Evolutionary conservation across 371 early-diverging fungal genomes (phyloP), one percentile per base, ranked within the genome.

Genomic region (Apophysomyces ossiformis): DNA sequence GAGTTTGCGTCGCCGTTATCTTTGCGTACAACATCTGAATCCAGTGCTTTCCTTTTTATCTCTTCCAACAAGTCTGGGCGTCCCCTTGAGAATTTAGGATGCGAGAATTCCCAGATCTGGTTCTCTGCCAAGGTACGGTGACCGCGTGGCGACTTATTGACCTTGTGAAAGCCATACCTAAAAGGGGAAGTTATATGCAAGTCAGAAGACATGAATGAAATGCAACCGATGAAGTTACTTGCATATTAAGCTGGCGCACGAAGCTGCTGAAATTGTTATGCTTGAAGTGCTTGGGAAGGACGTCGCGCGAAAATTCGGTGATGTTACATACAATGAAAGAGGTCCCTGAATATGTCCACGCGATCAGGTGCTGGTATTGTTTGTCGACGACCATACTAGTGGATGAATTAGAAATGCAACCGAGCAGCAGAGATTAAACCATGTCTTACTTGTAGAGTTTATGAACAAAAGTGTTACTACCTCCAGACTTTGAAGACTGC

Each of bases 281-380:
- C 71, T 95, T 95, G 71, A 95, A 95, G 65, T 83, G 88, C 45
- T 83, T 85, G 35, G 92, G 91, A 57, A 95, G 75, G 13, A 94
- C 91, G 56, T 88, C 89, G 60, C 91, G 87, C 8, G 95, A 89
- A 80, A 98, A 96, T 43, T 93, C 93, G 58, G 86, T 86, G n/a
- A 93, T 92, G 72, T 96, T 92, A 77, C 91, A 90, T 54, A 98
- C 96, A 66, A 95, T 87, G 71, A 98, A 96, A 32, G 95, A 93
- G 1, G 90, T 85, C 12, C 96, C 96, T 21, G 90, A 83, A 62
- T 87, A 87, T 69, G 88, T 91, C 95, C 95, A 95, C 39, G 88
- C 84, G 59, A 94, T 93, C 62, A 91, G 77, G 72, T 90, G 89
- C 72, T 92, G 91, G 75, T 89, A 89, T 62, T 86, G 85, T 66